Evolutionary conservation across 805 yeast species (phyloP), one percentile per base, ranked within the genome.

Genomic region (Candida coquimbonensis): DNA sequence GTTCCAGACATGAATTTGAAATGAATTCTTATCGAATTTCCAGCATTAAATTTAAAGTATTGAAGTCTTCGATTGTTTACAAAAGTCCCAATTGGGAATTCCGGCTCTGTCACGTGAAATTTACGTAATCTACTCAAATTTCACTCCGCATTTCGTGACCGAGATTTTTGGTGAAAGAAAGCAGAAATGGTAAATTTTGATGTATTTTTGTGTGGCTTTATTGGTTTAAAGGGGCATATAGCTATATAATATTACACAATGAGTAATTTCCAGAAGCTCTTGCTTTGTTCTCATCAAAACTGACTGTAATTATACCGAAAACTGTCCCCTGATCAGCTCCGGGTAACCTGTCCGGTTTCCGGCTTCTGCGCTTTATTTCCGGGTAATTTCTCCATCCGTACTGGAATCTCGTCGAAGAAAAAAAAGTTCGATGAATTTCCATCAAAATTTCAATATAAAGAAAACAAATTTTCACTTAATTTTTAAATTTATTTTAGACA

Each of bases 361-460:
- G 24, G 24, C 4, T 21, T 21, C 24, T 21, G 24, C 24, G 24
- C 24, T 21, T 6, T 39, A 36, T 40, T 40, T 44, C 47, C 44
- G 47, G 43, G 32, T 35, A 3, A 16, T 13, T 44, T 42, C 24
- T 4, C 24, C 5, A n/a, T 9, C 39, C 40, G 26, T 9, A 3
- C 7, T 36, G 21, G 34, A 35, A 26, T 19, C n/a, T 41, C 35
- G 29, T 19, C 29, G 36, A 36, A 4, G 37, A 35, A 35, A 42
- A 35, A 42, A 29, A 43, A 32, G 25, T 44, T 44, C 46, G 37
- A 33, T 36, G 26, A 33, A 19, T 9, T 43, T 43, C 46, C 38
- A 43, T 40, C 9, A 32, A 24, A 13, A 42, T 31, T 26, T 27
- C 16, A 40, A 29, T 21, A 36, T 21, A 21, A 21, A 21, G 24